A percentile compares a stretch with the other conserved stretches of the same genome.
These are phyloP conservation scores for Priceomyces fermenticarens DNA, from an alignment of 805 yeast species.

Conservation along the genomic window DNA sequence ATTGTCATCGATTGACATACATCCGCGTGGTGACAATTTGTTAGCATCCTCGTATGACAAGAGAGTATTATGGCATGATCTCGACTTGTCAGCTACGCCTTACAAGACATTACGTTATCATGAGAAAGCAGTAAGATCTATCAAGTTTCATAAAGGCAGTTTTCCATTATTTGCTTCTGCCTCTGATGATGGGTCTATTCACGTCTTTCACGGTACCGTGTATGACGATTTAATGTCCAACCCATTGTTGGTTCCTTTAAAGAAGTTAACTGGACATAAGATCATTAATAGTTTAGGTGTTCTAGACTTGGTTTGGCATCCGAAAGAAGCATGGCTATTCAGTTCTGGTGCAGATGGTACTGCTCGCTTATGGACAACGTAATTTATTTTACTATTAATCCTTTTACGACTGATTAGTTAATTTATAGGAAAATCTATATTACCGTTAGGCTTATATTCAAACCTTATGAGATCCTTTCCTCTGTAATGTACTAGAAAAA, in stretches of 20 bases:
- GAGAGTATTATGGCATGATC: conserved; percentile 95
- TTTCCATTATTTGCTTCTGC: conserved; percentile 93
- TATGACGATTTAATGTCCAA: conserved; percentile 94
- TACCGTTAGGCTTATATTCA: conserved; percentile 10
- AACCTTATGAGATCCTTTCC: conserved; percentile 5
- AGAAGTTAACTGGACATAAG: conserved; percentile 89
- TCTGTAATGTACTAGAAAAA: neutral
- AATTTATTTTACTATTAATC: conserved; percentile 8
- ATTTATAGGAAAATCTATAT: conserved; percentile 4
- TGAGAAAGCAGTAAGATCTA: conserved; percentile 87
- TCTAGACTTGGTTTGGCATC: conserved; percentile 89
- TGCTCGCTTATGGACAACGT: conserved; percentile 96
- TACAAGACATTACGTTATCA: conserved; percentile 95
- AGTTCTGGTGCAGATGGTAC: conserved; percentile 96
- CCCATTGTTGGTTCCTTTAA: conserved; percentile 92
- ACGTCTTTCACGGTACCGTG: conserved; percentile 94
- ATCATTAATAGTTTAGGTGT: conserved; percentile 81
- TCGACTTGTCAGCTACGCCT: conserved; percentile 84
- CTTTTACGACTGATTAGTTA: conserved; percentile 1
- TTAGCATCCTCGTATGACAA: conserved; percentile 91
- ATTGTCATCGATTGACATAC: conserved; percentile 88
- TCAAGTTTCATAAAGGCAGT: conserved; percentile 78
- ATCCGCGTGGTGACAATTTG: conserved; percentile 94
- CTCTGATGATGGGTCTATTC: conserved; percentile 89
- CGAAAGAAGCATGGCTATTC: conserved; percentile 96